Percentiles rank a stretch among this genome's conserved stretches.
These are phyloP conservation scores for Apiospora aurea DNA, from an alignment of 2,329 filamentous ascomycete species.

Conservation along the genomic window DNA sequence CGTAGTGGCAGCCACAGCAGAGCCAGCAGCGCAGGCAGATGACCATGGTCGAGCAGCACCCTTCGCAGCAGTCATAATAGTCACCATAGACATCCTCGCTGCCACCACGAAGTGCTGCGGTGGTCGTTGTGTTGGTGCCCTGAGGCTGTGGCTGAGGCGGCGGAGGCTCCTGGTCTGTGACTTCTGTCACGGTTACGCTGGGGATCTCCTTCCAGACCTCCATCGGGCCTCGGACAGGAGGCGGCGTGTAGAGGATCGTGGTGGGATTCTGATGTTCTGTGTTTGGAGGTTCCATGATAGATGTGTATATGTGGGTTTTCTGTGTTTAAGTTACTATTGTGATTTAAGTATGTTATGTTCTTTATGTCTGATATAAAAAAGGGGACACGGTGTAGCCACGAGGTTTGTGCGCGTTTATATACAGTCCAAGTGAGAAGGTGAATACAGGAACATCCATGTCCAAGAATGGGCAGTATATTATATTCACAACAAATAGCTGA, in stretches of 20 bases:
- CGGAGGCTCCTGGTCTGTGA: background rate
- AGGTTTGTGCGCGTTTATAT: background rate
- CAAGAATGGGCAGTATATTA: background rate
- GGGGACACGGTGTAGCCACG: background rate
- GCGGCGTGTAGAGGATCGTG: background rate
- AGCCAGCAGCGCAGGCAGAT: conserved; percentile 16
- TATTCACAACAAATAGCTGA: background rate
- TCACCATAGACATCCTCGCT: background rate
- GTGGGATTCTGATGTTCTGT: background rate
- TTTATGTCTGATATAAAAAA: background rate
- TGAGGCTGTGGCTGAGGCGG: too few species aligned
- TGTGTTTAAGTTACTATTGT: background rate
- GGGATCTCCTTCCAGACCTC: background rate
- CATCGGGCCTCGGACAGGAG: background rate
- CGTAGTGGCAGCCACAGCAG: conserved; percentile 9
- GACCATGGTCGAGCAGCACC: conserved; percentile 14
- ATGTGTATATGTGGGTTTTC: background rate
- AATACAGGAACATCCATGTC: background rate
- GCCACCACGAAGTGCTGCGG: background rate
- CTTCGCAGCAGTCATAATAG: background rate
- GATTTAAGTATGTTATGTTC: background rate
- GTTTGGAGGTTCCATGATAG: background rate
- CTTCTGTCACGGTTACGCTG: background rate
- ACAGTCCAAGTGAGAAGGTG: background rate
- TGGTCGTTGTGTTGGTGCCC: background rate